Evolutionary conservation across 768 basidiomycete genomes (phyloP).

Genomic region (Grammothele lineata): DNA sequence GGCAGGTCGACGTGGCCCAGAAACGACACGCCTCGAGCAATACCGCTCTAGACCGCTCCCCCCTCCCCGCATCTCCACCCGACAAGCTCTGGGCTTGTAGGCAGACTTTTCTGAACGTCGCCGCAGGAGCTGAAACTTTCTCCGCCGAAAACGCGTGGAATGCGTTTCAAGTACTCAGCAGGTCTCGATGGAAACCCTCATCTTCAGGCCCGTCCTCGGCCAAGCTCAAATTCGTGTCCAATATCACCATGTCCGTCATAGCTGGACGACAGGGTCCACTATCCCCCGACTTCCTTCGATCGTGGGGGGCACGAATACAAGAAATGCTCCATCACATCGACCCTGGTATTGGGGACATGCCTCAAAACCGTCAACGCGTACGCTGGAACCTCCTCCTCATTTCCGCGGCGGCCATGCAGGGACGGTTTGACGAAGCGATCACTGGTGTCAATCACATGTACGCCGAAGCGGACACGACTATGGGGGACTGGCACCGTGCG

Average conservation of each 20-base stretch:
- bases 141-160: slow-evolving; percentile 28
- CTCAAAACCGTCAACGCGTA: no score
- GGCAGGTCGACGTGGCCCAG: slow-evolving; percentile 15
- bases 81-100: neutral
- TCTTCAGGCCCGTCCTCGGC: slow-evolving; percentile 1
- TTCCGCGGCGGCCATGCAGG: slow-evolving; percentile 33
- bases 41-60: slow-evolving; percentile 4
- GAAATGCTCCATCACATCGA: slow-evolving; percentile 28
- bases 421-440: slow-evolving; percentile 32
- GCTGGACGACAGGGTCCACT: slow-evolving; percentile 1
- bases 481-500: slow-evolving; percentile 16
- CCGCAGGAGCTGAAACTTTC: neutral
- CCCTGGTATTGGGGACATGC: no score
- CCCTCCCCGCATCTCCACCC: neutral
- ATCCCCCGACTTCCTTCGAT: slow-evolving; percentile 16
- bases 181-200: neutral
- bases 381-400: slow-evolving; percentile 27
- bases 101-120: slow-evolving; percentile 2
- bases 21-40: slow-evolving; percentile 28
- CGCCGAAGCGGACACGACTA: neutral
- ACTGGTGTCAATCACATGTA: slow-evolving; percentile 19
- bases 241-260: slow-evolving; percentile 1
- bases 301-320: slow-evolving; percentile 37
- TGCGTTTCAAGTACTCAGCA: slow-evolving; percentile 27
- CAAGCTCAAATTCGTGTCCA: slow-evolving; percentile 3